phyloP scores from a whole-genome alignment of 176 grass and related monocot genomes.

The Hsuehochloa calcarea region DNA sequence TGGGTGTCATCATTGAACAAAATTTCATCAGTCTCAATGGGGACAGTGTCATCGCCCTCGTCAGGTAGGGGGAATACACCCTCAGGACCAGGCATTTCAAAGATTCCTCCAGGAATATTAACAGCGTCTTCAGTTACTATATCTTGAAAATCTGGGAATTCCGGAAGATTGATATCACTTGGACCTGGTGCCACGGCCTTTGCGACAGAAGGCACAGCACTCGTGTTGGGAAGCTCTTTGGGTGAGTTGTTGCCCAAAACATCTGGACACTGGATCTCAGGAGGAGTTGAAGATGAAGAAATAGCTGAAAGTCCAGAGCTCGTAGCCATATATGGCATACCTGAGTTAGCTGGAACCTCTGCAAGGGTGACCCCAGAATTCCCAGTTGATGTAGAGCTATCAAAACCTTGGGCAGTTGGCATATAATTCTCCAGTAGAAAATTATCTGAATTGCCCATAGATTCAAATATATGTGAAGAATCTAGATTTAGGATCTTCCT shows the following conservation, averaged over 20 bases:
- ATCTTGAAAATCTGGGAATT: conserved; percentile 59
- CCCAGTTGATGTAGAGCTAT: conserved; percentile 46
- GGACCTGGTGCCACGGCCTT: conserved; percentile 36
- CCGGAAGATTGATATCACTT: conserved; percentile 41
- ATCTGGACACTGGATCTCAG: conserved; percentile 51
- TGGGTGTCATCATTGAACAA: conserved; percentile 48
- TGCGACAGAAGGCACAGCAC: conserved; percentile 40
- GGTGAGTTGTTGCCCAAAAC: conserved; percentile 29
- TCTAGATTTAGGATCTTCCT: conserved; percentile 85
- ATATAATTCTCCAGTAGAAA: conserved; percentile 57
- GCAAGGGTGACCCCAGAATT: conserved; percentile 83
- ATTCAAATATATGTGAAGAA: conserved; percentile 51
- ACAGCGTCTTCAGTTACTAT: conserved; percentile 43
- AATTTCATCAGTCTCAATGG: conserved; percentile 69
- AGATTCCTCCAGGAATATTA: conserved; percentile 45
- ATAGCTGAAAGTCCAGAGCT: conserved; percentile 71
- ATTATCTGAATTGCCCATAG: conserved; percentile 46
- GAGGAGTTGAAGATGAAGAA: conserved; percentile 45
- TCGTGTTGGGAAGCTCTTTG: conserved; percentile 41
- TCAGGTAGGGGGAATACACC: conserved; percentile 48
- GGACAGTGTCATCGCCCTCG: conserved; percentile 51
- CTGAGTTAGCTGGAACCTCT: conserved; percentile 55
- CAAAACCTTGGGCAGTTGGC: conserved; percentile 48
- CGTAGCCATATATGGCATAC: conserved; percentile 40
- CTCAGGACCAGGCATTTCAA: conserved; percentile 58